Conservation (phyloP, 257 asterid species). For the Solanum pinnatisectum region DNA sequence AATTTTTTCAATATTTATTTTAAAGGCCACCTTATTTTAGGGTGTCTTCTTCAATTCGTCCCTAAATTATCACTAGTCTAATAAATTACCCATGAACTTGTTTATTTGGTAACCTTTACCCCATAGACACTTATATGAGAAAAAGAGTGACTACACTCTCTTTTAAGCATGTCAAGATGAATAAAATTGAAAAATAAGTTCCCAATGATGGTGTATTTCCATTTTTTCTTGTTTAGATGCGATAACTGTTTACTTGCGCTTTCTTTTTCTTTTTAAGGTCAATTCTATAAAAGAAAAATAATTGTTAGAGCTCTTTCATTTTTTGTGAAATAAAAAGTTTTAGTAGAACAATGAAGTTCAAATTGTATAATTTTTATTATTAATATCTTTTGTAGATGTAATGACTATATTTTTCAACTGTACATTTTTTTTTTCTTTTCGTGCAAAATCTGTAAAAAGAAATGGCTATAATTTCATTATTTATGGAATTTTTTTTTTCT, state of each 20-base stretch:
- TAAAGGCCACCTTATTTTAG: not conserved
- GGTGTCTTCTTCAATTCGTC: not conserved
- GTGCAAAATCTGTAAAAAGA: not conserved
- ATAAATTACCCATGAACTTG: not conserved
- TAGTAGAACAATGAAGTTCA: no score
- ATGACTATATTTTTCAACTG: not conserved
- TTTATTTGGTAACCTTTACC: not conserved
- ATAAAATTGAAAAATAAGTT: not conserved
- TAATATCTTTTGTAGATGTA: not conserved
- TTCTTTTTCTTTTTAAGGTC: not conserved
- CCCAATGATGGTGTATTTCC: not conserved
- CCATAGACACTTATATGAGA: not conserved
- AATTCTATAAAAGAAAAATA: not conserved
- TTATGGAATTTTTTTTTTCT: not conserved
- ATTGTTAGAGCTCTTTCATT: not conserved
- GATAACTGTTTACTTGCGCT: not conserved
- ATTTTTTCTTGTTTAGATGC: not conserved
- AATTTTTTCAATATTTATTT: no score
- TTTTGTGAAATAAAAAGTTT: not conserved
- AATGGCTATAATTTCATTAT: not conserved
- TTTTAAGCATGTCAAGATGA: not conserved
- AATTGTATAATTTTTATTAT: no score
- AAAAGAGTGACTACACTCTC: not conserved
- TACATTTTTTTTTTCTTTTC: not conserved
- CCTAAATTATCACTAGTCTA: not conserved